Percentiles rank a stretch among this genome's conserved stretches.
These are phyloP conservation scores for Taphrina confusa DNA, from an alignment of 1,139 yeast species.

Conservation along the genomic window DNA sequence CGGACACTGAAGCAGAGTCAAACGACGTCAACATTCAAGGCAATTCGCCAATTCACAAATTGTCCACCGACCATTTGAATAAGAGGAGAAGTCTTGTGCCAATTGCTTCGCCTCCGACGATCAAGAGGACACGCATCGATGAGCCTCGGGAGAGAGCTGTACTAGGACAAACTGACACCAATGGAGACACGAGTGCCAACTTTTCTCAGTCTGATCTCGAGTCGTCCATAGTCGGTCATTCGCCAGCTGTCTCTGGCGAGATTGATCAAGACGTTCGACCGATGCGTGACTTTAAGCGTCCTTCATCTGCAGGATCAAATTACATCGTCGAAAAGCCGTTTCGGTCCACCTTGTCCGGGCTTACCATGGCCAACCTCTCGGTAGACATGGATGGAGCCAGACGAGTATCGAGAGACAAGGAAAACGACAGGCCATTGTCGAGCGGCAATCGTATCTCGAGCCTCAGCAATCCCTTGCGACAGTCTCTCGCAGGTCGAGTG, in stretches of 20 bases:
- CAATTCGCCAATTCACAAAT: slow-evolving; percentile 5
- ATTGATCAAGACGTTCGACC: background rate
- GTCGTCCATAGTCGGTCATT: background rate
- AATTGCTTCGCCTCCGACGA: slow-evolving; percentile 25
- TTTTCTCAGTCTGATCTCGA: background rate
- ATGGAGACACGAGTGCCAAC: slow-evolving; percentile 16
- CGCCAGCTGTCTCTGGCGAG: background rate
- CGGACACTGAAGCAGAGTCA: background rate
- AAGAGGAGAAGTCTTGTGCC: slow-evolving; percentile 31
- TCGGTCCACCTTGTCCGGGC: slow-evolving; percentile 20
- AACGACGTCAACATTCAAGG: background rate
- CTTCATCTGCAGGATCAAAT: slow-evolving; percentile 14
- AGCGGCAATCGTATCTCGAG: background rate
- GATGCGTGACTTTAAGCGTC: slow-evolving; percentile 19
- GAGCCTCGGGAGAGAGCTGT: background rate
- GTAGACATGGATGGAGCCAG: slow-evolving; percentile 2
- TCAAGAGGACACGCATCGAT: slow-evolving; percentile 11
- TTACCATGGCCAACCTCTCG: slow-evolving; percentile 28
- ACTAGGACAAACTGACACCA: slow-evolving; percentile 9
- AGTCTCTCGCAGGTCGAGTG: slow-evolving; percentile 16
- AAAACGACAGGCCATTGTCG: slow-evolving; percentile 11
- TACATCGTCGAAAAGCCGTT: background rate
- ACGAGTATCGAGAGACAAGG: slow-evolving; percentile 20
- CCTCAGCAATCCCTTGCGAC: slow-evolving; percentile 18
- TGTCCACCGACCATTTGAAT: background rate